phyloP scores from a whole-genome alignment of 2,329 filamentous ascomycete genomes.

The Penicillium sp. region DNA sequence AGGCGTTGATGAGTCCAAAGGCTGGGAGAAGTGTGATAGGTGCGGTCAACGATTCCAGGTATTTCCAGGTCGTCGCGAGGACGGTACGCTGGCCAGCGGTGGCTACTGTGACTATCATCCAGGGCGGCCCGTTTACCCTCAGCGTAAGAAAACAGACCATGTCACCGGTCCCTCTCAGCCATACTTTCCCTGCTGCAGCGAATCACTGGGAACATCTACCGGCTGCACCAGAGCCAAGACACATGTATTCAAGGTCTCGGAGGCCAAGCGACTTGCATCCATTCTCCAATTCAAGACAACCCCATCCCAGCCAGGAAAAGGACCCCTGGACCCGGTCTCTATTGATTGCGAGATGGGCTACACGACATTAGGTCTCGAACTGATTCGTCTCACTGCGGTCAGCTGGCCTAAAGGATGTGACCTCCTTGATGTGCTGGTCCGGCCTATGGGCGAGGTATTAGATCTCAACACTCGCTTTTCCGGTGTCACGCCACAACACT shows the following conservation, averaged over 20 bases:
- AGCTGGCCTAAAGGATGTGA: conserved; percentile 76
- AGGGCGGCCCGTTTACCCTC: conserved; percentile 64
- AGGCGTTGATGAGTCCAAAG: conserved; percentile 64
- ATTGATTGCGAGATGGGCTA: conserved; percentile 99
- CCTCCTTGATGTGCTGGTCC: conserved; percentile 80
- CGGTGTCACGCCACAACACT: conserved; percentile 76
- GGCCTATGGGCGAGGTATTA: conserved; percentile 76
- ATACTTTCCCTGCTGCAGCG: conserved; percentile 75
- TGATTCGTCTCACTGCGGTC: conserved; percentile 84
- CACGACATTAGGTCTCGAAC: conserved; percentile 80
- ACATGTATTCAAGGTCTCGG: conserved; percentile 85
- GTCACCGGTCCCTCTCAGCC: conserved; percentile 58
- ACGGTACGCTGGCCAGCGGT: conserved; percentile 72
- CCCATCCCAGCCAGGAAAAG: conserved; percentile 48
- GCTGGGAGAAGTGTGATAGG: conserved; percentile 86
- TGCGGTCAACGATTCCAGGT: conserved; percentile 86
- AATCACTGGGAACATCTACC: conserved; percentile 65
- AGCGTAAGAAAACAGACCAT: conserved; percentile 52
- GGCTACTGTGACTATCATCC: conserved; percentile 80
- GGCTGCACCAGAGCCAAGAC: conserved; percentile 70
- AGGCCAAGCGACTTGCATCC: conserved; percentile 71
- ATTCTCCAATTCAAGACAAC: conserved; percentile 79
- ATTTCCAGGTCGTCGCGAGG: conserved; percentile 76
- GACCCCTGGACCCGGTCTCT: conserved; percentile 55
- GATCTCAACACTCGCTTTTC: conserved; percentile 93